A percentile compares a stretch with the other conserved stretches of the same genome.
These are phyloP conservation scores for Fusarium pseudoanthophilum DNA, from an alignment of 2,329 filamentous ascomycete species.

Conservation along the genomic window DNA sequence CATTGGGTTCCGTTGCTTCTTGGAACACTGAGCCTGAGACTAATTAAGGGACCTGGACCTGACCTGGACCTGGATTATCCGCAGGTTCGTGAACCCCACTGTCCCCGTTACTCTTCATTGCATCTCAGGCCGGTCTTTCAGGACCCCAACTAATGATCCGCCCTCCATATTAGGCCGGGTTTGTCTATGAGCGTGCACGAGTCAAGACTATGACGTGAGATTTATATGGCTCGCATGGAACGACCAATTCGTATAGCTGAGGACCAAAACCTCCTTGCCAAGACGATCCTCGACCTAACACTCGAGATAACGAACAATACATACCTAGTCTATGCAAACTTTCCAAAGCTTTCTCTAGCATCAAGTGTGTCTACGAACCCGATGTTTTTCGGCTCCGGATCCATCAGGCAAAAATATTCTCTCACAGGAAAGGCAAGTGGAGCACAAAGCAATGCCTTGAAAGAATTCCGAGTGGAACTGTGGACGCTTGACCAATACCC, in stretches of 20 bases:
- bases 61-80: background rate
- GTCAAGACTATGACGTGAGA: conserved; percentile 5
- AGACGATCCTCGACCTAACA: background rate
- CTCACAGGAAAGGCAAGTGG: conserved; percentile 12
- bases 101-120: conserved; percentile 17
- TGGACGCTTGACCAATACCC: conserved; percentile 20
- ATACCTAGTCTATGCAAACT: background rate
- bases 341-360: background rate
- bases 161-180: background rate
- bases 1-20: conserved; percentile 4
- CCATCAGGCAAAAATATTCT: conserved; percentile 2
- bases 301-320: background rate
- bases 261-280: background rate
- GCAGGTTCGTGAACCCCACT: conserved; percentile 11
- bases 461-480: conserved; percentile 29
- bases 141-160: background rate
- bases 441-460: conserved; percentile 18
- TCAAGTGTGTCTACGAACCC: background rate
- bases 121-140: conserved; percentile 16
- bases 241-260: background rate
- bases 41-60: background rate
- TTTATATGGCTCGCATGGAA: background rate
- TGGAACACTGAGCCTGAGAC: conserved; percentile 12
- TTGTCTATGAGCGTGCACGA: background rate
- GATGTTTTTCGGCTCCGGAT: conserved; percentile 25